phyloP scores from a whole-genome alignment of 768 basidiomycete genomes.

The Boletus rubropictus region DNA sequence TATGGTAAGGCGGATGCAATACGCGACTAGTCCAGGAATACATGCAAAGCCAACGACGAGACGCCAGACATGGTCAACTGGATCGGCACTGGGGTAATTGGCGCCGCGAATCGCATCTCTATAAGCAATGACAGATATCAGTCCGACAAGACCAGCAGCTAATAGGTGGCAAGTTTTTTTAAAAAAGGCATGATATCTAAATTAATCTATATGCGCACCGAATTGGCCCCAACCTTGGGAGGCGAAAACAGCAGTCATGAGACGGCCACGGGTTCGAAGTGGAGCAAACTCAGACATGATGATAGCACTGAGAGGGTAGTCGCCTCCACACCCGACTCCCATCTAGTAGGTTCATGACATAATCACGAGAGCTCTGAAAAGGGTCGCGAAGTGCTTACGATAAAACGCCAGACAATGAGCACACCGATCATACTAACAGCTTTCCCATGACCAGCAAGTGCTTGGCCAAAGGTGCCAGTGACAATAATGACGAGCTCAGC shows the following conservation, averaged over 20 bases:
- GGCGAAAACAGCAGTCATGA: conserved; percentile 87
- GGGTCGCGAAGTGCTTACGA: conserved; percentile 34
- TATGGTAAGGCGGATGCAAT: conserved; percentile 88
- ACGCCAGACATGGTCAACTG: conserved; percentile 79
- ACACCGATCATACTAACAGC: conserved; percentile 64
- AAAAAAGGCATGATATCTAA: neutral
- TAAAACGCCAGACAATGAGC: conserved; percentile 77
- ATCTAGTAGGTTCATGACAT: conserved; percentile 33
- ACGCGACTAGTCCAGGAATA: conserved; percentile 68
- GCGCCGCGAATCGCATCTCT: conserved; percentile 47
- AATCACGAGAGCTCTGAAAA: neutral
- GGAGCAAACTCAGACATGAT: conserved; percentile 89
- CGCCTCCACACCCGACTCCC: conserved; percentile 83
- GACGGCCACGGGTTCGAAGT: conserved; percentile 67
- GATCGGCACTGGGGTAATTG: conserved; percentile 32
- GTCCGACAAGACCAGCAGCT: conserved; percentile 64
- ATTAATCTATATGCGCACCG: conserved; percentile 34
- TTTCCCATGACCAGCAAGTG: conserved; percentile 57
- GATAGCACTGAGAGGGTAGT: conserved; percentile 76
- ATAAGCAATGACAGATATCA: conserved; percentile 59
- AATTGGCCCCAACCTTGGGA: conserved; percentile 89
- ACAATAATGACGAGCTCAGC: conserved; percentile 68
- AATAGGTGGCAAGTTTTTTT: neutral
- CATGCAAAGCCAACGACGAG: conserved; percentile 83
- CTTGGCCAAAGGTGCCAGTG: conserved; percentile 70